Base-by-base conservation (phyloP, 2,329 filamentous ascomycete genomes). In the Aspergillus novoparasiticus region DNA sequence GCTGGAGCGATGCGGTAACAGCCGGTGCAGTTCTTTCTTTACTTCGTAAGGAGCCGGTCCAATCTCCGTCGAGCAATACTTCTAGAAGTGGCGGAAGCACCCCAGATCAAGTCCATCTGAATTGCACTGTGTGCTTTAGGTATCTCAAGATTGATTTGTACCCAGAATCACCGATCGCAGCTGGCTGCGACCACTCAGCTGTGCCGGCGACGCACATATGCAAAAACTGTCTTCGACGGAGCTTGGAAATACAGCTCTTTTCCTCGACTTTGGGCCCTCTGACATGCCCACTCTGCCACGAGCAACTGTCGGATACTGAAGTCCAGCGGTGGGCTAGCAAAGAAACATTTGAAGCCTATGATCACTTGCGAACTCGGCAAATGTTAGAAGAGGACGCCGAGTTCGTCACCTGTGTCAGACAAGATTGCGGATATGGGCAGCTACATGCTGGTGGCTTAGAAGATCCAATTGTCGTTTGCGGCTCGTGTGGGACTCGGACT, bases 1-100 rank as follows among this genome's bases (percentile, higher is more conserved):
- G 55, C 57, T 69, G 67, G 67, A 67, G 63, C 28, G 67, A 69
- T 57, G 67, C 64, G 12, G 54, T 50, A 32, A 69, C 67, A 16
- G 67, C 67, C 26, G 55, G 61, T 34, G 61, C 60, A 16, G 67
- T 69, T 5, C 66, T 68, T 36, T 66, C 65, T 48, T 45, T 68
- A 32, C 65, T 68, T 32, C 66, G 63, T 6, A 67, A 63, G 23
- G 63, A 68, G 28, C 61, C 65, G 3, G 36, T 62, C 23, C 43
- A 16, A 11, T 41, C 64, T 28, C 59, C 59, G 9, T 62, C 55
- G 11, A 34, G 26, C 21, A 28, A 45, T 4, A 14, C 34, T 11
- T 45, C 16, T 16, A 30, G 53, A 16, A 41, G 26, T 19, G 28
- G 53, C 12, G 57, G 26, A 43, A 19, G 32, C 8, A 28, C 34